phyloP scores from a whole-genome alignment of 2,329 filamentous ascomycete genomes.

The Botrytis byssoidea region DNA sequence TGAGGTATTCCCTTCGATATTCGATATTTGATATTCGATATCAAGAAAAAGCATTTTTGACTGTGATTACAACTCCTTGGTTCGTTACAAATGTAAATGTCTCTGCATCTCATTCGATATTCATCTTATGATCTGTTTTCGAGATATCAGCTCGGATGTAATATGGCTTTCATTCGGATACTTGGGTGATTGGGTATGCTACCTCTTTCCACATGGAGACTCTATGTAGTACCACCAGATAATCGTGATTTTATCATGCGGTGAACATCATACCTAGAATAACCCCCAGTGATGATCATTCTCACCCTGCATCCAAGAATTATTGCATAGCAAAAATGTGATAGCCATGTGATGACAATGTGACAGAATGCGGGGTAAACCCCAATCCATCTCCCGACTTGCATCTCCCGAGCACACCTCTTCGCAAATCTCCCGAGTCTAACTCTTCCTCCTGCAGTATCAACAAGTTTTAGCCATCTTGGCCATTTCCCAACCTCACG shows the following conservation, averaged over 20 bases:
- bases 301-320: background rate
- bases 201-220: background rate
- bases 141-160: background rate
- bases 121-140: background rate
- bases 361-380: slow-evolving; percentile 7
- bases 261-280: background rate
- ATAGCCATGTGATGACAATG: background rate
- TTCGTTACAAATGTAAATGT: background rate
- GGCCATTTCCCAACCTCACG: background rate
- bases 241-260: background rate
- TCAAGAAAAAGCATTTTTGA: background rate
- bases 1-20: background rate
- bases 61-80: background rate
- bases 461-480: background rate
- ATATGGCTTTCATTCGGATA: background rate
- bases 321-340: background rate
- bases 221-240: background rate
- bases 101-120: background rate
- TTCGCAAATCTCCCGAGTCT: background rate
- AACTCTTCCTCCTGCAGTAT: background rate
- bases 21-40: background rate
- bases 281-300: background rate
- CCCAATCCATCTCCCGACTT: background rate
- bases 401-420: background rate
- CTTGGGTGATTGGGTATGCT: background rate